Percentiles rank a stretch among this genome's conserved stretches.
These are phyloP conservation scores for Gentiana macrophylla DNA, from an alignment of 257 asterid species.

Conservation along the genomic window DNA sequence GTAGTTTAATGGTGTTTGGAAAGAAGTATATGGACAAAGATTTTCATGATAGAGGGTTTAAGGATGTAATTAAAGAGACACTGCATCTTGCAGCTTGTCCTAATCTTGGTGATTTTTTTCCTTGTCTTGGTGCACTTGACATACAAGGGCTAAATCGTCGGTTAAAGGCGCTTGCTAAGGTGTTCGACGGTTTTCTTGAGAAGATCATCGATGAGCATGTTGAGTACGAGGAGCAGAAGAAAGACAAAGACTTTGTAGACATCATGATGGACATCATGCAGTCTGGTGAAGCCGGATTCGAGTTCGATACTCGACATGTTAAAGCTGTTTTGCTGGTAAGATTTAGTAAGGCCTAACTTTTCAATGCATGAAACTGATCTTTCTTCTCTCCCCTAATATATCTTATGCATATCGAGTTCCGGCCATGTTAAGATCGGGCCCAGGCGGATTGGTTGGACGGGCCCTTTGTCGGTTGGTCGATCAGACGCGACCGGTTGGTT, in stretches of 20 bases:
- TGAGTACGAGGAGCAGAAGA: background rate
- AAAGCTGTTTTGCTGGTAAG: constrained; percentile 20
- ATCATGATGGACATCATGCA: constrained; percentile 21
- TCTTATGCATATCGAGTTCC: too few species aligned
- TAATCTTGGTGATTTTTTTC: constrained; percentile 17
- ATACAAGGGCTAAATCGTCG: constrained; percentile 14
- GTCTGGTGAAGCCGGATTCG: constrained; percentile 15
- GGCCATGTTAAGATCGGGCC: too few species aligned
- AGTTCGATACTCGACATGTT: constrained; percentile 14
- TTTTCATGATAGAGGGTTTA: constrained; percentile 16
- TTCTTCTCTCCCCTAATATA: too few species aligned
- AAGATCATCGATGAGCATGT: constrained; percentile 15
- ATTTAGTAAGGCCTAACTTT: background rate
- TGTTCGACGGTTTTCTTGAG: constrained; percentile 18
- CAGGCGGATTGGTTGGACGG: too few species aligned
- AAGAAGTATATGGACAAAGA: constrained; percentile 15
- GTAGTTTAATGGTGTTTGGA: constrained; percentile 17
- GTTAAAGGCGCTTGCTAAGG: constrained; percentile 9
- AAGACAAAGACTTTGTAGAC: constrained; percentile 14
- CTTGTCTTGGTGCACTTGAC: constrained; percentile 13
- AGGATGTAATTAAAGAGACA: constrained; percentile 10
- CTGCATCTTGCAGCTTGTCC: constrained; percentile 4
- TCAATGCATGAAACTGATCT: too few species aligned
- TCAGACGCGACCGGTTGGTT: too few species aligned
- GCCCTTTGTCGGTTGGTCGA: too few species aligned